A percentile compares a stretch with the other conserved stretches of the same genome.
Evolutionary conservation across 2,329 filamentous ascomycete species (phyloP).

Genomic region (Atkinsonella hypoxylon): DNA sequence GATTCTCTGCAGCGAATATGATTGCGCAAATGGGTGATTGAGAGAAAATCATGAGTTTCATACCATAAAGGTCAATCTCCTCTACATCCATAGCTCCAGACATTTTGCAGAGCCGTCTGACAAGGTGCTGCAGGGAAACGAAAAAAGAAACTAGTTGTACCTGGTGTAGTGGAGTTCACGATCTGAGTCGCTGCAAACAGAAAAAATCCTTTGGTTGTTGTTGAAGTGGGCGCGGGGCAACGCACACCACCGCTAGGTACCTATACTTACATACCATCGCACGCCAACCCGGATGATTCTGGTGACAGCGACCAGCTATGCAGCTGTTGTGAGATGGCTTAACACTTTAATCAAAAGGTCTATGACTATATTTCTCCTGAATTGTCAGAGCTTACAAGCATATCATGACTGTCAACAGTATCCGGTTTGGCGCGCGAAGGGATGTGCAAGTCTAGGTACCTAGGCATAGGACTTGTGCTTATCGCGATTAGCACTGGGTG

Average conservation of each 20-base stretch:
- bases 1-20: not conserved
- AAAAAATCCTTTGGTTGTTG: slow-evolving; percentile 4
- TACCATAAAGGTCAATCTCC: slow-evolving; percentile 52
- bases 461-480: not conserved
- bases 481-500: not conserved
- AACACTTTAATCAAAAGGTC: too few relatives aligned
- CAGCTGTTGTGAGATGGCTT: too few relatives aligned
- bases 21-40: not conserved
- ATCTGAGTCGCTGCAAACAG: not conserved
- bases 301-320: too few relatives aligned
- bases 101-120: slow-evolving; percentile 9
- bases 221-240: slow-evolving; percentile 5
- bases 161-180: not conserved
- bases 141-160: not conserved
- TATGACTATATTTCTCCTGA: too few relatives aligned
- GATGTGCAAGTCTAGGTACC: too few relatives aligned
- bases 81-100: slow-evolving; percentile 18
- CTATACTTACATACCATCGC: too few relatives aligned
- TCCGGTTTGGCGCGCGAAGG: too few relatives aligned
- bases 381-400: too few relatives aligned
- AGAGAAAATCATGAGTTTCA: slow-evolving; percentile 6
- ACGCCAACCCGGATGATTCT: too few relatives aligned
- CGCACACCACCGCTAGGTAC: not conserved
- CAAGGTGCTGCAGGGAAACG: not conserved
- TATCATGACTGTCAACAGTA: too few relatives aligned